Conservation (phyloP, 768 basidiomycete genomes). For the Mycena latifolia region DNA sequence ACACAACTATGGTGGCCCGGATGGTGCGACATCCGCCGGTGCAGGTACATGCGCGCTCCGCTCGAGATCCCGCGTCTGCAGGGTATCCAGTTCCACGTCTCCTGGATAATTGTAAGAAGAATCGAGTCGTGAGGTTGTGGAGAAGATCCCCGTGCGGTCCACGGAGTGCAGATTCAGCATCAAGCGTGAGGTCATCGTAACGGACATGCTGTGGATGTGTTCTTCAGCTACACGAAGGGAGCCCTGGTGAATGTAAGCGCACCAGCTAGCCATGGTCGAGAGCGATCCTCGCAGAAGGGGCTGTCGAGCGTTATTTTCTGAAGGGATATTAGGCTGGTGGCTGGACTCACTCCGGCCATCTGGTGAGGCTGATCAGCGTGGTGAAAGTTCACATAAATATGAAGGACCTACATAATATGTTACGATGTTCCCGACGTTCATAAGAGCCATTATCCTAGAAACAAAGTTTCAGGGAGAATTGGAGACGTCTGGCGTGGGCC, state of each 20-base stretch:
- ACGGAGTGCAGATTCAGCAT: constrained; percentile 50
- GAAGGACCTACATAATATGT: constrained; percentile 24
- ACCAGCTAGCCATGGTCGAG: constrained; percentile 28
- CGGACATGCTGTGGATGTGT: constrained; percentile 31
- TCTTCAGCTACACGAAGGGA: neutral
- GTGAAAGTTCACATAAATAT: neutral
- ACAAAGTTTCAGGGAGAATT: neutral
- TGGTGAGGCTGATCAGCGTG: neutral
- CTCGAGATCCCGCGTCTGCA: constrained; percentile 20
- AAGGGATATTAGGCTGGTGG: too few relatives aligned
- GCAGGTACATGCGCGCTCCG: constrained; percentile 2
- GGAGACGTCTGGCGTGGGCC: neutral
- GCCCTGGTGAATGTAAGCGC: neutral
- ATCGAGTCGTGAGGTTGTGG: neutral
- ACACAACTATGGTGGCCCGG: too few relatives aligned
- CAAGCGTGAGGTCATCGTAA: constrained; percentile 52
- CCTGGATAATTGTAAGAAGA: neutral
- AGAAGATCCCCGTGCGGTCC: constrained; percentile 22
- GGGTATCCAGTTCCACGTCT: constrained; percentile 19
- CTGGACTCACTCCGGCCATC: constrained; percentile 15
- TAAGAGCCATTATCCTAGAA: constrained; percentile 14
- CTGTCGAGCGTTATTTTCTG: neutral
- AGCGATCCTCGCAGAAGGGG: constrained; percentile 24
- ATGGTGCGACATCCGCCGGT: neutral
- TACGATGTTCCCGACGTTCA: constrained; percentile 40